These are phyloP conservation scores for Bipolaris zeicola DNA, from an alignment of 2,329 filamentous ascomycete species.

Conservation along the genomic window DNA sequence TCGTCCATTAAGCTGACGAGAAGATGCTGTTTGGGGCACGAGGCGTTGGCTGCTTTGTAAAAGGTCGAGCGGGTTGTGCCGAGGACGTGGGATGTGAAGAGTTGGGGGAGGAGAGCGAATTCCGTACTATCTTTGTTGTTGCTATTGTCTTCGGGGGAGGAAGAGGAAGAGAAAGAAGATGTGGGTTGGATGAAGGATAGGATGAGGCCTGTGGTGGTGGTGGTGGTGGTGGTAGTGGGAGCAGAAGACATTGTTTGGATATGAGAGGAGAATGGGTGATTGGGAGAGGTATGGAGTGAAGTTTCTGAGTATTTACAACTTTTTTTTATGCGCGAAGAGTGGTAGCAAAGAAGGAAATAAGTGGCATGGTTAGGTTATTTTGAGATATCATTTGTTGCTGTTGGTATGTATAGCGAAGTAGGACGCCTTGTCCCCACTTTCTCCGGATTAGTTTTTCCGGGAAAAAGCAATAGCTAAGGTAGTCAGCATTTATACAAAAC, in stretches of 20 bases:
- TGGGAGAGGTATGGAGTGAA: too few relatives aligned
- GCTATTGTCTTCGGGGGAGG: neutral
- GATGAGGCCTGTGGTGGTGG: neutral
- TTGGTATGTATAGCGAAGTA: neutral
- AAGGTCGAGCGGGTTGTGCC: neutral
- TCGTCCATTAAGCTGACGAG: slow-evolving; percentile 34
- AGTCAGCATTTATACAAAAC: neutral
- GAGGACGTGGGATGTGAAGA: neutral
- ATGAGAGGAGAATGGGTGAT: neutral
- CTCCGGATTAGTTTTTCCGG: slow-evolving; percentile 1
- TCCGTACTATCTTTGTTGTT: neutral
- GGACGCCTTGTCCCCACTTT: slow-evolving; percentile 1
- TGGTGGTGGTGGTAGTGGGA: neutral
- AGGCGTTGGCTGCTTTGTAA: slow-evolving; percentile 29
- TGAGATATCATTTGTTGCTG: neutral
- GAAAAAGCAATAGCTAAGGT: neutral
- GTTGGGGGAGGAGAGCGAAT: neutral
- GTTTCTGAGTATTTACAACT: neutral
- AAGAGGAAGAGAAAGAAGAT: neutral
- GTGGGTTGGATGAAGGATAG: neutral
- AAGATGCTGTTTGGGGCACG: slow-evolving; percentile 28
- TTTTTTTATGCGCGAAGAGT: neutral
- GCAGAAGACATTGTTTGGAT: neutral
- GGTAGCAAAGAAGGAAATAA: neutral
- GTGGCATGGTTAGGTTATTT: neutral